Evolutionary conservation across 768 basidiomycete genomes (phyloP), one percentile per base, ranked within the genome.

Genomic region (Pleurotus salmoneostramineus): DNA sequence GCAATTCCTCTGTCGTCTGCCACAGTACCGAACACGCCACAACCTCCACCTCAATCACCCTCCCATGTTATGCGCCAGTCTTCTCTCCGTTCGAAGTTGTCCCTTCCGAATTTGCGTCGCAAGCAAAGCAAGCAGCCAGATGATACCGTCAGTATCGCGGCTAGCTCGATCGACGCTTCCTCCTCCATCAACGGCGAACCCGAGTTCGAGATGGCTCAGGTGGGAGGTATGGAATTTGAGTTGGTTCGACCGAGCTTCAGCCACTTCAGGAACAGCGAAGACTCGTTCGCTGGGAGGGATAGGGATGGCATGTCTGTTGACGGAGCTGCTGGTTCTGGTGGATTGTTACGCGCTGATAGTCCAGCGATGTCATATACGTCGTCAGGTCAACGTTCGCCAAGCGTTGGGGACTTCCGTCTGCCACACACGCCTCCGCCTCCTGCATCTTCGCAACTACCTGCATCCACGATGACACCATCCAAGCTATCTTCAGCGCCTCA

Each of bases 221-320:
- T 92, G 6, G 74, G 89, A 66, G 87, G 92, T 66, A 87, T 85
- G 77, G 90, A 92, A 62, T 93, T 93, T 62, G 88, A 91, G 71
- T 80, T 92, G 11, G 77, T 93, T 35, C 76, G 81, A 21, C 91
- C 90, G 0, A 76, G 71, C n/a, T 60, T 87, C 8, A 71, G 81
- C 0, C 73, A 73, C 21, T 62, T 77, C 36, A 73, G 81, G 34
- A 69, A 71, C 8, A 85, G 83, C 63, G 83, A 85, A 56, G 87
- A 89, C 50, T 84, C 83, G 3, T 69, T 27, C 21, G 21, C 21
- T 27, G 21, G 21, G 21, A 27, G 21, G 21, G 21, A 27, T 27
- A 27, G 21, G 21, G 21, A 27, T 27, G 21, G 21, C 21, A 27
- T 27, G 21, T 27, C 21, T 27, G 21, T 27, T 27, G 21, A 27